Base-by-base conservation (phyloP, 192 early-diverging fungal genomes). In the Lobosporangium transversale region DNA sequence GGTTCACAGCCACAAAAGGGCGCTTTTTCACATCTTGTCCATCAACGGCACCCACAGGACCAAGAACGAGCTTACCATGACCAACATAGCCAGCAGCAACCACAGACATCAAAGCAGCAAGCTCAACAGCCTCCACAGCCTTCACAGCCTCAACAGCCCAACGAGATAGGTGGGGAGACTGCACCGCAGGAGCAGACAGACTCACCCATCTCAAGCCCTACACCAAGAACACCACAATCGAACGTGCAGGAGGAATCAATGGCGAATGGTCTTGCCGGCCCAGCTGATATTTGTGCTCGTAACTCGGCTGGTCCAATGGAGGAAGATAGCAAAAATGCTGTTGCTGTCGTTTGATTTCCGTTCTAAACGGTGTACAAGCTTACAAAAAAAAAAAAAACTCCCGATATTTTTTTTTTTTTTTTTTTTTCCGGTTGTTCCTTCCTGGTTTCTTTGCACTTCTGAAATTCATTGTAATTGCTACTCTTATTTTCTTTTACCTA, bases 231-330 rank as follows among this genome's bases (percentile, higher is more conserved):
- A 1, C 58, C 2, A 29, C 31, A 44, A 14, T 23, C 24, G 33
- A 40, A 43, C 29, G 21, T 36, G 51, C 30, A 24, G 11, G 32
- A 40, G 37, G 37, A 40, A 40, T 14, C 37, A 18, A 55, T 60
- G 52, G 59, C 21, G 1, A 27, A 45, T 27, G 50, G 52, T 15
- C 58, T 29, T 14, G 47, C 35, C 5, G 56, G 50, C n/a, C 44
- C 45, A 23, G 3, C 68, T 18, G 71, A 66, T 14, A 24, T 58
- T 10, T 75, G 71, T 45, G 69, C 54, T 3, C 60, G 47, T 2
- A 58, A 62, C 1, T 53, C 71, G 23, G 62, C 45, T 15, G 63
- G 62, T 24, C 63, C 63, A 0, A 75, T 75, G 71, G 70, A 73
- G 23, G 63, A 75, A 10, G 71, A 75, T 8, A 48, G 20, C 71